Evolutionary conservation across 2,329 filamentous ascomycete species (phyloP), one percentile per base, ranked within the genome.

Genomic region (Ceratocystis albifundus): DNA sequence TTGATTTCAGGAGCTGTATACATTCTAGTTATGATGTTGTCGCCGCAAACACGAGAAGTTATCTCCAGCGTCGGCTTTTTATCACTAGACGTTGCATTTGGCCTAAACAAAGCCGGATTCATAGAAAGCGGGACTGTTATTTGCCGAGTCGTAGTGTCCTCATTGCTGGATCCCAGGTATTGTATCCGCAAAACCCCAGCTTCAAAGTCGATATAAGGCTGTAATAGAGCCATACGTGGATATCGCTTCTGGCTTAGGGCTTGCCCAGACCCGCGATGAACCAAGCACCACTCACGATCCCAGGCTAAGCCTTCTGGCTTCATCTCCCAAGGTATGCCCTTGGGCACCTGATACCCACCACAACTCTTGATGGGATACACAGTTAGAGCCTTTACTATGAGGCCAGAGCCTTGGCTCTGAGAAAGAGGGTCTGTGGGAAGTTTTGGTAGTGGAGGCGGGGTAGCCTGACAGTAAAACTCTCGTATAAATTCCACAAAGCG

Each of bases 321-420:
- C 22, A 97, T 81, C 71, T 89, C 85, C 94, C 94, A 99, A 15
- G 79, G 73, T 6, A 77, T 77, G 1, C 78, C 81, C 0, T 76
- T 69, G 1, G 90, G 87, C 36, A 97, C 80, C 45, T 78, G 78
- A 74, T 88, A 96, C 0, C 89, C 89, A 17, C 86, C 89, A 71
- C 94, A 97, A 73, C 91, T 96, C 75, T 99, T 99, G 72, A 99
- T 92, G 0, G 94, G 94, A 72, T 91, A 99, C 0, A 97, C 83
- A 0, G 80, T 84, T 17, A 92, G 81, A 65, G 79, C 80, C 69
- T 88, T 83, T n/a, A 90, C 79, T 30, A 65, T 50, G 7, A 71
- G 63, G 25, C 44, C 46, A 17, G 63, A 46, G 1, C 15, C 17
- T 20, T 65, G 12, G 50, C 28, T 57, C 20, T 48, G 44, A 7